These are phyloP conservation scores for Tagetes patula DNA, from an alignment of 129 eudicot species.

Conservation along the genomic window DNA sequence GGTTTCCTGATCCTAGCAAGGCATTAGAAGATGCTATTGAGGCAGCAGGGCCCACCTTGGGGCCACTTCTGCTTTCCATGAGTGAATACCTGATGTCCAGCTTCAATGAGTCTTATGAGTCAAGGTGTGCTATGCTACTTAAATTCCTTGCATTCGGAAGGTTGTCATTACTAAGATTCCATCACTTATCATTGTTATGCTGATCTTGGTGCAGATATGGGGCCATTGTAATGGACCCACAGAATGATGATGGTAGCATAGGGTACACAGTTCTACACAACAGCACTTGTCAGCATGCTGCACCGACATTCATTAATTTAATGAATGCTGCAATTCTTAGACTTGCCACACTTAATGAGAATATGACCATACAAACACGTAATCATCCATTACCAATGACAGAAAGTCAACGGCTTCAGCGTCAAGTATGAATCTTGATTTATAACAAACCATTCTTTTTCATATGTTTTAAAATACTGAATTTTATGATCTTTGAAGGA, in stretches of 20 bases:
- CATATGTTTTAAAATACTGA: constrained; percentile 7
- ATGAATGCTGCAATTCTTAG: constrained; percentile 90
- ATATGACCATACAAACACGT: constrained; percentile 91
- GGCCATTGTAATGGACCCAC: constrained; percentile 83
- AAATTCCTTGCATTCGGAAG: constrained; percentile 19
- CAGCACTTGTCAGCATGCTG: constrained; percentile 97
- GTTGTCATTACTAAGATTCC: constrained; percentile 4
- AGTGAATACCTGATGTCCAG: constrained; percentile 97
- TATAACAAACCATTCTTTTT: constrained; percentile 7
- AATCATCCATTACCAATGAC: constrained; percentile 95
- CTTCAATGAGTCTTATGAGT: constrained; percentile 84
- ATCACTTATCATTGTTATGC: not conserved
- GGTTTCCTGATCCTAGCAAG: constrained; percentile 73
- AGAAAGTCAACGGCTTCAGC: constrained; percentile 80
- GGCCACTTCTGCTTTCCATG: constrained; percentile 83
- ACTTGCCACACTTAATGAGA: constrained; percentile 60
- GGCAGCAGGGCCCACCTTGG: constrained; percentile 91
- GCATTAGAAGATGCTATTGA: constrained; percentile 78
- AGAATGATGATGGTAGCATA: constrained; percentile 65
- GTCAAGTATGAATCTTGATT: constrained; percentile 52
- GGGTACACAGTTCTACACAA: constrained; percentile 94
- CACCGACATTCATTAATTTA: constrained; percentile 85
- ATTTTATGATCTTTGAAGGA: constrained; percentile 55
- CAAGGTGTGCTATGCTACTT: constrained; percentile 58
- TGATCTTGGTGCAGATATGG: constrained; percentile 68